These are phyloP conservation scores for Geoglossum glabrum DNA, from an alignment of 495 filamentous ascomycete species.

Conservation along the genomic window DNA sequence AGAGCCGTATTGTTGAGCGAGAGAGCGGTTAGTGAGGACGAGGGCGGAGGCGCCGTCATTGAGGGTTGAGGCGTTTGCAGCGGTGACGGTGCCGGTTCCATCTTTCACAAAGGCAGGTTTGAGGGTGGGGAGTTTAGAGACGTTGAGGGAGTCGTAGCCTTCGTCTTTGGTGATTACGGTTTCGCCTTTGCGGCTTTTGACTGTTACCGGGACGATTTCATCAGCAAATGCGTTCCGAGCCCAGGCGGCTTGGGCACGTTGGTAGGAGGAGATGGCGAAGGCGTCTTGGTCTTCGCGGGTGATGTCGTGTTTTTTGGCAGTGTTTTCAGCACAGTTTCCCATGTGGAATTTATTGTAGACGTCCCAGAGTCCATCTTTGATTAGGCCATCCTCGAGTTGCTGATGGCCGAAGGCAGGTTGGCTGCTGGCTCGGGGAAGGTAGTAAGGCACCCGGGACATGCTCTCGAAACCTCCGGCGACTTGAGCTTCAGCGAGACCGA, in stretches of 20 bases:
- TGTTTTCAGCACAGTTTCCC: conserved; percentile 94
- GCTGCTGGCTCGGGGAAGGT: conserved; percentile 54
- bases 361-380: conserved; percentile 92
- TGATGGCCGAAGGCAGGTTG: conserved; percentile 70
- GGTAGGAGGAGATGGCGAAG: conserved; percentile 74
- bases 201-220: conserved; percentile 70
- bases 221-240: conserved; percentile 55
- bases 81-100: conserved; percentile 76
- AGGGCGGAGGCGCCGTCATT: conserved; percentile 91
- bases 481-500: conserved; percentile 69
- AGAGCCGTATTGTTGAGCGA: conserved; percentile 54
- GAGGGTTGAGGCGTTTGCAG: conserved; percentile 78
- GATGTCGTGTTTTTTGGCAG: conserved; percentile 68
- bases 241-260: conserved; percentile 84
- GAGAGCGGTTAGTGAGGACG: conserved; percentile 54
- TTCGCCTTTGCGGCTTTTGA: conserved; percentile 68
- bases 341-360: conserved; percentile 94
- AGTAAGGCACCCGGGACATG: conserved; percentile 88
- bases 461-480: conserved; percentile 94
- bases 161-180: conserved; percentile 64
- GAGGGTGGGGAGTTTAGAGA: conserved; percentile 64
- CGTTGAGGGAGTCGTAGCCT: conserved; percentile 64
- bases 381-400: conserved; percentile 72
- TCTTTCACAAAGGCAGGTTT: conserved; percentile 81
- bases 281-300: conserved; percentile 70